phyloP scores from a whole-genome alignment of 495 filamentous ascomycete species.

The Aspergillus avenaceus region DNA sequence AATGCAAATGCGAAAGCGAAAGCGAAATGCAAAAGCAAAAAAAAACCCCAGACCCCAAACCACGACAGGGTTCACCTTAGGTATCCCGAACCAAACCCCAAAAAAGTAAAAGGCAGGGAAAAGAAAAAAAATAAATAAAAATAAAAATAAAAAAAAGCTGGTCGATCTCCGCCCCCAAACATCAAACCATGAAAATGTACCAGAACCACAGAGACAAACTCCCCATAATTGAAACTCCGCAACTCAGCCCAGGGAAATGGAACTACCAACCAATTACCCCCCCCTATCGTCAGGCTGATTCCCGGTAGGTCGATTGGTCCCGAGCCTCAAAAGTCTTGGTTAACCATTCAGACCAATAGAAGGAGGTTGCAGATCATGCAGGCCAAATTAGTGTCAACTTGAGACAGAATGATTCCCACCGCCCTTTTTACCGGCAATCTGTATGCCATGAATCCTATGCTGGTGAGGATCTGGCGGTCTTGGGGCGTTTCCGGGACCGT shows the following conservation, averaged over 20 bases:
- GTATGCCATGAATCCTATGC: constrained; percentile 1
- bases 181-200: too few species aligned
- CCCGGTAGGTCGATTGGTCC: not conserved
- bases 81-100: too few species aligned
- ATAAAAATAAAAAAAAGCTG: too few species aligned
- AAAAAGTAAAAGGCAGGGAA: too few species aligned
- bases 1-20: too few species aligned
- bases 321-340: constrained; percentile 10
- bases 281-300: not conserved
- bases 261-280: too few species aligned
- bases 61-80: not conserved
- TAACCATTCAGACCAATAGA: not conserved
- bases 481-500: not conserved
- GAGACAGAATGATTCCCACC: constrained; percentile 1
- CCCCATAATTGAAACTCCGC: not conserved
- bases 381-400: too few species aligned
- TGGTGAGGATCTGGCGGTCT: constrained; percentile 6
- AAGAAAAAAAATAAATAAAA: too few species aligned
- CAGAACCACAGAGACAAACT: too few species aligned
- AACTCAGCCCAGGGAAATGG: not conserved
- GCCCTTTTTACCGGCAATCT: constrained; percentile 6
- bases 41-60: not conserved
- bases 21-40: too few species aligned
- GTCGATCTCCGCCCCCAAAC: too few species aligned
- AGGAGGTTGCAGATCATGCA: constrained; percentile 8